These are phyloP conservation scores for Hypholoma fasciculare DNA, from an alignment of 768 basidiomycete species.

Conservation along the genomic window DNA sequence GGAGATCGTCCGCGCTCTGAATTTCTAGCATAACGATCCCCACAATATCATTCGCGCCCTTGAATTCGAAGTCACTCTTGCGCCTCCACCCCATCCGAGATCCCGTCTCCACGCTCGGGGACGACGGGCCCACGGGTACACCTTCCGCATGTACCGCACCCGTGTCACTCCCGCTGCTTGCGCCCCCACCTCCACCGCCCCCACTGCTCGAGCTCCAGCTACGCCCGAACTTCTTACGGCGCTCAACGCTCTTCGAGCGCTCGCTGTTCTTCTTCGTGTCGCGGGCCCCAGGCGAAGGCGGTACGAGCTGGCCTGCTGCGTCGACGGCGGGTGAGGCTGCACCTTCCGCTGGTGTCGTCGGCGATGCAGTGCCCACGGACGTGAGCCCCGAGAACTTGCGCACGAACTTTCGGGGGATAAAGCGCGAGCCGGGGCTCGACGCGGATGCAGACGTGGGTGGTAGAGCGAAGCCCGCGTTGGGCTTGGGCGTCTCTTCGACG, in stretches of 20 bases:
- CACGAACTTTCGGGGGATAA: constrained; percentile 24
- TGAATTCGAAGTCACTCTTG: constrained; percentile 44
- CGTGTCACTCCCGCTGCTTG: constrained; percentile 10
- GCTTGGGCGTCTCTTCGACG: neutral
- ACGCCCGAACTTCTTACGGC: constrained; percentile 22
- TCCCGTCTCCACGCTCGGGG: neutral
- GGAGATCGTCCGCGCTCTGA: constrained; percentile 78
- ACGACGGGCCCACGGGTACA: neutral
- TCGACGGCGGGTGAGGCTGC: constrained; percentile 8
- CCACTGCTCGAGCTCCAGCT: constrained; percentile 22
- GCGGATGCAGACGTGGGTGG: neutral
- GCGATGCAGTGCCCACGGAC: constrained; percentile 3
- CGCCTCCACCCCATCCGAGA: constrained; percentile 20
- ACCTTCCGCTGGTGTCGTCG: constrained; percentile 10
- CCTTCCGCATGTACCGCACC: neutral
- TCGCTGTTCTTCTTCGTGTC: constrained; percentile 13
- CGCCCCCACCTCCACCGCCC: constrained; percentile 1
- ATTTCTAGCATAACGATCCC: constrained; percentile 98
- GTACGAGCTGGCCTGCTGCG: constrained; percentile 10
- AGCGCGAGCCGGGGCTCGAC: constrained; percentile 7
- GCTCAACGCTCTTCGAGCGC: constrained; percentile 17
- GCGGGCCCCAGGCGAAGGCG: neutral
- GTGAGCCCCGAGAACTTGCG: constrained; percentile 22
- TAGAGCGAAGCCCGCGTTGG: neutral
- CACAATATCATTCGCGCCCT: constrained; percentile 74